Conservation (phyloP, 1,139 yeast species). For the Maudiozyma humilis region DNA sequence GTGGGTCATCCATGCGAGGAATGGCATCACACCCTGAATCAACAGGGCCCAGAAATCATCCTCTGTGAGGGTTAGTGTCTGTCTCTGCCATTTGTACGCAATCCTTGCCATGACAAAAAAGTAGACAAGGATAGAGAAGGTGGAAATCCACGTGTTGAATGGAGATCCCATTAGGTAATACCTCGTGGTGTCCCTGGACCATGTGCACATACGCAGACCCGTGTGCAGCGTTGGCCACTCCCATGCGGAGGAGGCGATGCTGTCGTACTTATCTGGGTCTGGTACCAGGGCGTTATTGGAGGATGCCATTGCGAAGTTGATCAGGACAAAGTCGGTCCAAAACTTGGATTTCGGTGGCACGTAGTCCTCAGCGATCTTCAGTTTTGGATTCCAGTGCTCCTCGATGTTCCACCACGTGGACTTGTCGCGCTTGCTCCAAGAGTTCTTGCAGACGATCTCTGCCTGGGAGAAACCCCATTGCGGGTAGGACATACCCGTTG, state of each 20-base stretch:
- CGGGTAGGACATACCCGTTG: conserved; percentile 65
- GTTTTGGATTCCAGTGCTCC: conserved; percentile 45
- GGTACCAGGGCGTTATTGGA: conserved; percentile 71
- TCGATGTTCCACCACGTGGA: conserved; percentile 80
- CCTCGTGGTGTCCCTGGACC: conserved; percentile 42
- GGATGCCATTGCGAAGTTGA: conserved; percentile 72
- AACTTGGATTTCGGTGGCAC: conserved; percentile 60
- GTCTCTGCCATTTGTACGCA: conserved; percentile 57
- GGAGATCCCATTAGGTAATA: conserved; percentile 64
- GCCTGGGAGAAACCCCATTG: conserved; percentile 80
- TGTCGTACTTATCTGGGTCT: conserved; percentile 59
- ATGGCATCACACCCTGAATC: conserved; percentile 54
- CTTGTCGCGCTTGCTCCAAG: conserved; percentile 46
- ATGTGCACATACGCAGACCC: conserved; percentile 65
- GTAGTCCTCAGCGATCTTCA: conserved; percentile 39
- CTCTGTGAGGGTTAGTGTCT: conserved; percentile 30
- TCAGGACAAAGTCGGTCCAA: conserved; percentile 60
- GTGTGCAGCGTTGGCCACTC: conserved; percentile 63
- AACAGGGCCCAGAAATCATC: conserved; percentile 31
- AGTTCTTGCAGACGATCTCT: conserved; percentile 60
- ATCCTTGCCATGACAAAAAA: conserved; percentile 35
- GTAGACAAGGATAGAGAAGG: conserved; percentile 32
- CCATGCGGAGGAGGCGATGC: conserved; percentile 66
- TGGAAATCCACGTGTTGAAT: conserved; percentile 54
- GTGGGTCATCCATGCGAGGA: conserved; percentile 65